Evolutionary conservation across 176 grass and related monocot species (phyloP), one percentile per base, ranked within the genome.

Genomic region (Eragrostis curvula): DNA sequence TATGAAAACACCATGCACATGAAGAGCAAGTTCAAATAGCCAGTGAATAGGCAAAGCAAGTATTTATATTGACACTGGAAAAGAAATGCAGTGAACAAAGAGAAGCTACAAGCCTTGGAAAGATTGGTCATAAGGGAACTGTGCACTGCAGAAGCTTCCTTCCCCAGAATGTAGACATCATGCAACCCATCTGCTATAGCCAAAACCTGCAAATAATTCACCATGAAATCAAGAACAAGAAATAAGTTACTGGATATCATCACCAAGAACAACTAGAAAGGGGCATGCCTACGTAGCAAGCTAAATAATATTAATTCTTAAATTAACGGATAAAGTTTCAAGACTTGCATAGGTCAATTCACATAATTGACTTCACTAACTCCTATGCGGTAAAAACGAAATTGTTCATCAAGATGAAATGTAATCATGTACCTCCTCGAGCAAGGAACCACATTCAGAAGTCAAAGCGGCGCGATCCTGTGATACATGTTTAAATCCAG

Each of bases 381-480:
- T 74, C 67, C 28, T 45, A 64, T 71, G 56, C 56, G 47, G 48
- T 66, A 15, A 51, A 53, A 71, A 61, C 45, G 56, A 32, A 68
- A 59, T 24, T 28, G 71, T 83, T 17, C 58, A 79, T 79, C 51
- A 78, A 86, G 30, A 61, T 61, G 10, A 10, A 51, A 83, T 51
- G 76, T 70, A 56, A 70, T 84, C 28, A 28, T 47, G 42, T 98
- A 98, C 95, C 95, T 98, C 95, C 76, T 98, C 95, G 1, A 98
- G 88, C 84, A 98, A 92, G 47, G 92, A 92, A 85, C 92, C 95
- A 88, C 95, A 94, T 87, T 98, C 95, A 82, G 90, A 78, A 89
- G 92, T 98, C 88, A 98, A 89, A 78, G 95, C 90, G 88, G 95
- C 91, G 61, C 84, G 88, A 15, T 91, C 90, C 79, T 91, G 94